These are phyloP conservation scores for Selaginella moellendorffii DNA, from an alignment of 75 land plant species.

Conservation along the genomic window DNA sequence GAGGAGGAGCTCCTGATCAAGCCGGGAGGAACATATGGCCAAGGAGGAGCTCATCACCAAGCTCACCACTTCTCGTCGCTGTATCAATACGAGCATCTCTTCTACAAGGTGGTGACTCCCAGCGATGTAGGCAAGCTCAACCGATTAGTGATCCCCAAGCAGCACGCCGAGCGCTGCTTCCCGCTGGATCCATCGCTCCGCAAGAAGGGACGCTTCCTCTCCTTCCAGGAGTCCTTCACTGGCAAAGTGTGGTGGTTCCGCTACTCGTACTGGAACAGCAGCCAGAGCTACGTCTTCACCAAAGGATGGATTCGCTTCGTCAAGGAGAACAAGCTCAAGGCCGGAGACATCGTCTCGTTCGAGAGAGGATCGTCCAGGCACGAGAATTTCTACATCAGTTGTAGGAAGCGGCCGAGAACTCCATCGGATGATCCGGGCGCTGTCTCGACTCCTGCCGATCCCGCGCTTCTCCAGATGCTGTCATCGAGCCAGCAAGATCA, in stretches of 20 bases:
- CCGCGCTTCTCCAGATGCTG: too few relatives aligned
- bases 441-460: too few relatives aligned
- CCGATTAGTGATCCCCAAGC: slow-evolving; percentile 3
- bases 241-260: slow-evolving; percentile 7
- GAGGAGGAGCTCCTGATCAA: too few relatives aligned
- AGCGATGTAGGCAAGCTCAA: slow-evolving; percentile 11
- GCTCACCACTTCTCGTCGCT: too few relatives aligned
- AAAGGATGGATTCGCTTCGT: slow-evolving; percentile 6
- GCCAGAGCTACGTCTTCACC: slow-evolving; percentile 7
- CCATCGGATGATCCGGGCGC: too few relatives aligned
- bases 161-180: slow-evolving; percentile 2
- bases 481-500: too few relatives aligned
- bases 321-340: slow-evolving; percentile 1
- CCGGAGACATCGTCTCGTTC: slow-evolving; percentile 7
- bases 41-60: not conserved
- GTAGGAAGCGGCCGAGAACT: not conserved
- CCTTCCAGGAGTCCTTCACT: slow-evolving; percentile 4
- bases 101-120: slow-evolving; percentile 10
- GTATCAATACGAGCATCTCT: slow-evolving; percentile 7
- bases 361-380: not conserved
- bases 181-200: slow-evolving; percentile 7
- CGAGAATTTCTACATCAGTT: not conserved
- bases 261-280: slow-evolving; percentile 6
- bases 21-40: too few relatives aligned
- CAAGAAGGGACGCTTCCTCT: slow-evolving; percentile 1